Base-by-base conservation (phyloP, 2,329 filamentous ascomycete genomes). In the Dactylellina parvicollis region DNA sequence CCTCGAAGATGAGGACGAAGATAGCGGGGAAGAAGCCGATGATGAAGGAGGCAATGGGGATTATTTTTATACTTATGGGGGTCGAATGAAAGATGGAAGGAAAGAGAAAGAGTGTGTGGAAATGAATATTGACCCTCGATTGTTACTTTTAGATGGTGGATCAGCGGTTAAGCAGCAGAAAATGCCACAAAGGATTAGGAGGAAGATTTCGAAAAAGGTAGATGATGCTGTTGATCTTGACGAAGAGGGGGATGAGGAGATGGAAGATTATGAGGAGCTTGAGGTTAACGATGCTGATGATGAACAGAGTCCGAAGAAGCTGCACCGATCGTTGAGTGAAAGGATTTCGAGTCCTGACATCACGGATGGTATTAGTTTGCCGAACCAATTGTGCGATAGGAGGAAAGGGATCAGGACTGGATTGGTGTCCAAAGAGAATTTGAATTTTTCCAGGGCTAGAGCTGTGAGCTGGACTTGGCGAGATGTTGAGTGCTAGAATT, bases 71-170 rank as follows among this genome's bases (percentile, higher is more conserved):
- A n/a, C 16, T 2, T 12, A 47, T 12, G 26, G 47, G n/a, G 26
- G 14, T 14, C 16, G 20, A 8, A 18, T 24, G 32, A 46, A 52
- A 34, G 40, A 65, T 18, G 28, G 18, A 24, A 44, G 34, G 42
- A 18, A 16, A 22, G 28, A 30, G 20, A 32, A 20, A 26, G 47
- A 46, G 5, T 40, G 16, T 8, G 2, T 47, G 7, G 47, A 30
- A 9, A 36, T 38, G 32, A 60, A 44, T 60, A 69, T 69, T 69
- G 64, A 69, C 56, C 64, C 55, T 12, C 54, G 44, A n/a, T 47
- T 69, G 20, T 40, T 60, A 26, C 24, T n/a, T 18, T 20, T 50
- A 38, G 42, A 18, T 42, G 5, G 12, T 16, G 20, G 10, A 16
- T 14, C 32, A 16, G 26, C 4, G 14, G 2, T 16, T 4, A 14